These are phyloP conservation scores for Vanrija humicola DNA, from an alignment of 1,284 basidiomycete species.

Conservation along the genomic window DNA sequence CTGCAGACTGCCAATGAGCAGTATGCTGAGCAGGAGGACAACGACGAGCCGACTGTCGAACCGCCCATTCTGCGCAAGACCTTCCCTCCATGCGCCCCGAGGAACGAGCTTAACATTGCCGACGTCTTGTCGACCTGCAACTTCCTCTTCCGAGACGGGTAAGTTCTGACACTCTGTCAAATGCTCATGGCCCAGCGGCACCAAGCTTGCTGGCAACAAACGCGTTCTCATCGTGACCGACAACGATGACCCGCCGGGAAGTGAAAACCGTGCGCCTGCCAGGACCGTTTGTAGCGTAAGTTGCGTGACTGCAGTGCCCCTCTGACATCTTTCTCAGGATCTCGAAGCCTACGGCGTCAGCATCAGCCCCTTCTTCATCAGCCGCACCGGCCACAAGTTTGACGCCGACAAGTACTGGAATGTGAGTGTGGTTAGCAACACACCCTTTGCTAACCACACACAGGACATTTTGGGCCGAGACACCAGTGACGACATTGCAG, in stretches of 20 bases:
- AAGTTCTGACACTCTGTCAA: slow-evolving; percentile 23
- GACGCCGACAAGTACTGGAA: slow-evolving; percentile 77
- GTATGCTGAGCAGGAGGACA: slow-evolving; percentile 20
- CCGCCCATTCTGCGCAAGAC: slow-evolving; percentile 33
- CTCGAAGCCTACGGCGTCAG: slow-evolving; percentile 72
- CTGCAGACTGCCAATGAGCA: slow-evolving; percentile 31
- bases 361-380: slow-evolving; percentile 90
- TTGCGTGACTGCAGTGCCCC: neutral
- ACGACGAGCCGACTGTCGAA: slow-evolving; percentile 26
- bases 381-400: slow-evolving; percentile 64
- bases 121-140: slow-evolving; percentile 84
- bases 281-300: slow-evolving; percentile 39
- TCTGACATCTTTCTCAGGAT: slow-evolving; percentile 57
- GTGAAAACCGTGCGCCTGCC: slow-evolving; percentile 35
- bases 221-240: slow-evolving; percentile 91
- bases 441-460: neutral
- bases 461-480: slow-evolving; percentile 58
- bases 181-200: slow-evolving; percentile 54
- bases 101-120: slow-evolving; percentile 56
- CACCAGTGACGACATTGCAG: slow-evolving; percentile 52
- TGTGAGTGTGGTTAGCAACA: slow-evolving; percentile 53
- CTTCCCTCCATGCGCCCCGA: slow-evolving; percentile 34
- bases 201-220: slow-evolving; percentile 70
- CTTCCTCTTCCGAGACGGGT: slow-evolving; percentile 82
- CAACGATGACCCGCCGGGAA: slow-evolving; percentile 63